Evolutionary conservation across 345 rosid genomes (phyloP).

Genomic region (Angophora floribunda): DNA sequence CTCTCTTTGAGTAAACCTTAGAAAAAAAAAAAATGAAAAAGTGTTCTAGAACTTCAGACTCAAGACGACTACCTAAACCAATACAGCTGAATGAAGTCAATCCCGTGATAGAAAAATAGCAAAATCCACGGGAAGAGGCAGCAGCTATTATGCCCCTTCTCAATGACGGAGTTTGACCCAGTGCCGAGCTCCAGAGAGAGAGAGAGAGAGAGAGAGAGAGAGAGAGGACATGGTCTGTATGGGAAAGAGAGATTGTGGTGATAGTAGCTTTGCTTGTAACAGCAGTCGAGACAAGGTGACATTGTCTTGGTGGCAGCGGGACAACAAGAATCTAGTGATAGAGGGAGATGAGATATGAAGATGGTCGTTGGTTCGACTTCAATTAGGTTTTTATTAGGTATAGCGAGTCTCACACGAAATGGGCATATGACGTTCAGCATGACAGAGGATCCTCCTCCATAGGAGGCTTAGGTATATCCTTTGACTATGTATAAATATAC

Average conservation of each 20-base stretch:
- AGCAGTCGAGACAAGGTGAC: neutral
- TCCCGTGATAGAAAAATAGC: neutral
- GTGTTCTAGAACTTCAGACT: neutral
- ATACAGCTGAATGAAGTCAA: neutral
- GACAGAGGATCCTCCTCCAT: neutral
- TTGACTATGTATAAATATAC: neutral
- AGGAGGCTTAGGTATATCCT: neutral
- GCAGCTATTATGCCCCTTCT: neutral
- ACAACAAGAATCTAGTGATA: neutral
- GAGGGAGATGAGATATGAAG: neutral
- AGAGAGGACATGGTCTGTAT: neutral
- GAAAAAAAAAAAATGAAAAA: neutral
- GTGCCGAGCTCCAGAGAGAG: neutral
- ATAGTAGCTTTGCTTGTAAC: neutral
- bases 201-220: no score
- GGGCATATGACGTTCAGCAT: neutral
- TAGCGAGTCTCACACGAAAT: neutral
- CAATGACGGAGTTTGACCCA: neutral
- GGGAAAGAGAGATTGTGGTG: neutral
- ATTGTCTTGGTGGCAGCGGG: neutral
- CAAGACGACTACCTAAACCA: neutral
- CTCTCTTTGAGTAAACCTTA: neutral
- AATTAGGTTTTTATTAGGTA: neutral
- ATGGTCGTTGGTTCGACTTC: neutral
- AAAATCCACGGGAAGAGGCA: neutral